Base-by-base conservation (phyloP, 1,284 basidiomycete species). In the Ganoderma resinaceum region DNA sequence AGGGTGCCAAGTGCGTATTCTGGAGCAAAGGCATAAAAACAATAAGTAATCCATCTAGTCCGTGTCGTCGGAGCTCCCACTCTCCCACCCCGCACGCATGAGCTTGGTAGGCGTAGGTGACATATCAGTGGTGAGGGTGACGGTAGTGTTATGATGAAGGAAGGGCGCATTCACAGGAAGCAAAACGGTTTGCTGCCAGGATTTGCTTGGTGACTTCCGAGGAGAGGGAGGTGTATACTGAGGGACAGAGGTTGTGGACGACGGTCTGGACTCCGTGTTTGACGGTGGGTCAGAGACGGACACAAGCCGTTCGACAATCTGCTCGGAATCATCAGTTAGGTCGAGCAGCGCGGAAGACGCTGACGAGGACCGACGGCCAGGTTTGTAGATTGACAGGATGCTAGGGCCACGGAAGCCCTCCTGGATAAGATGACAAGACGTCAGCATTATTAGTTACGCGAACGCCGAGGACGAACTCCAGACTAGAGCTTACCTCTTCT, bases 81-180 rank as follows among this genome's bases (percentile, higher is more conserved):
- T 83, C 72, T 89, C 87, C 88, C 88, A 89, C n/a, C 87, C 86
- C 52, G 87, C 87, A 63, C 84, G 81, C 69, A 86, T 79, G 61
- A 89, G 83, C 76, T 80, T 82, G 26, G 86, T 83, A 29, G 83
- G 80, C 38, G 85, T 83, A 26, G 83, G 81, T 40, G 84, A 80
- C 55, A 78, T 78, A 69, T 79, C 72, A 57, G 79, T 76, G 68
- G 81, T 78, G 52, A 78, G 76, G 64, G 78, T 76, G 67, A 85
- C 85, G 55, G 80, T 80, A 62, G 66, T 84, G 76, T 71, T 80
- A 74, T 77, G 78, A 75, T 79, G 79, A 76, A 72, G 52, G 65
- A 76, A 79, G 29, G 78, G 77, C 72, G 78, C 78, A 49, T 75
- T 71, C 52, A 75, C 80, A 71, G 76, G 82, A 76, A 79, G 74